Percentiles rank a stretch among this genome's conserved stretches.
phyloP scores from a whole-genome alignment of 1,139 yeast species.

The Saccharomyces hybrid region DNA sequence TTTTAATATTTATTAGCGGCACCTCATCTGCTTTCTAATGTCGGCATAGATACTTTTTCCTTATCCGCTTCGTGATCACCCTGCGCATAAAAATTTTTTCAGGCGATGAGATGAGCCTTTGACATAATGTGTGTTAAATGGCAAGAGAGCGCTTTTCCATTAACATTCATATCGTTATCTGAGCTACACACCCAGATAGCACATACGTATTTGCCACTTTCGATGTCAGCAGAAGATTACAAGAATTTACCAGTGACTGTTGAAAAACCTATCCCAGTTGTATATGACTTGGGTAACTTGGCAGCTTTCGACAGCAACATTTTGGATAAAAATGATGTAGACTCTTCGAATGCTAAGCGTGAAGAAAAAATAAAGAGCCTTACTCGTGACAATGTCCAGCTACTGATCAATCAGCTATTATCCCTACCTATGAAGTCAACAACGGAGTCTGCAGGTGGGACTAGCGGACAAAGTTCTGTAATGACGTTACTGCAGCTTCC shows the following conservation, averaged over 20 bases:
- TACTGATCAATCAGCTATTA: constrained; percentile 80
- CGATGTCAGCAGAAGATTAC: constrained; percentile 15
- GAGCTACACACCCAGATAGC: not conserved
- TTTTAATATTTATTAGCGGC: not conserved
- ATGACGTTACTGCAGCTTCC: constrained; percentile 83
- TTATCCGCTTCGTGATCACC: not conserved
- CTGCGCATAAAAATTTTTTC: not conserved
- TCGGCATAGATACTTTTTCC: not conserved
- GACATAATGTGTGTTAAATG: not conserved
- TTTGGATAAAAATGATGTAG: constrained; percentile 51
- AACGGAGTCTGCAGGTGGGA: constrained; percentile 57
- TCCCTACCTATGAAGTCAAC: constrained; percentile 84
- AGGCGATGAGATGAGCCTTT: not conserved
- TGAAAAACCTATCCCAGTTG: constrained; percentile 79
- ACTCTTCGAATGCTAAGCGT: constrained; percentile 42
- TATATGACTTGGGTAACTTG: constrained; percentile 79
- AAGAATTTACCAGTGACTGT: constrained; percentile 60
- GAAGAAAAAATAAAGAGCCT: constrained; percentile 59
- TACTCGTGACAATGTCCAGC: constrained; percentile 91
- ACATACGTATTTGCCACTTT: not conserved
- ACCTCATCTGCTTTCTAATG: not conserved
- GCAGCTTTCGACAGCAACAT: constrained; percentile 86
- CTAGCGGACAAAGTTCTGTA: constrained; percentile 58
- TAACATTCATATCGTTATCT: not conserved
- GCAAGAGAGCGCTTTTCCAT: not conserved